Conservation (phyloP, 257 asterid species). For the Scutellaria galericulata region DNA sequence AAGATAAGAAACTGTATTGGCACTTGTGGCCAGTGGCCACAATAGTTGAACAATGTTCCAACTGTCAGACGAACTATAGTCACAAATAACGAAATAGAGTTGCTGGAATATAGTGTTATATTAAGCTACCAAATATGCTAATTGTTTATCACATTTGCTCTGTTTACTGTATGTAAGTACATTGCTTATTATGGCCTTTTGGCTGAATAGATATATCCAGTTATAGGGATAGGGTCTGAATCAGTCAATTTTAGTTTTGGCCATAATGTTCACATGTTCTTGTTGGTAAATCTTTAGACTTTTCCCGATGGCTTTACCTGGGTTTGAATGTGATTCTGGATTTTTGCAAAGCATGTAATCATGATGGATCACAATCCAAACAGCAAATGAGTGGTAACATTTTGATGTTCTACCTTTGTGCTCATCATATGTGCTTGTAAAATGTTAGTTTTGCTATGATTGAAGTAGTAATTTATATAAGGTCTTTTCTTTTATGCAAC, state of each 20-base stretch:
- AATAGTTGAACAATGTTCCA: neutral
- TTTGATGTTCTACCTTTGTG: neutral
- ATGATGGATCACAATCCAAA: neutral
- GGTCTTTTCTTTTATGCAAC: too few relatives aligned
- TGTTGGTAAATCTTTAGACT: too few relatives aligned
- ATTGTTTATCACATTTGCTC: neutral
- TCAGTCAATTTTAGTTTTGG: neutral
- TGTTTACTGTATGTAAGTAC: neutral
- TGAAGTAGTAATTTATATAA: too few relatives aligned
- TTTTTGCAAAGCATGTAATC: slow-evolving; percentile 19
- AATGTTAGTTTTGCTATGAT: neutral
- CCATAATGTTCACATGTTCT: neutral
- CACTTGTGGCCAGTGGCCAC: neutral
- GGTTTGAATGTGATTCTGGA: too few relatives aligned
- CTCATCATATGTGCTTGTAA: neutral
- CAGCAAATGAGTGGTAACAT: neutral
- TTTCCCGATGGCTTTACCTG: too few relatives aligned
- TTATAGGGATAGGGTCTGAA: neutral
- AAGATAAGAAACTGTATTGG: neutral
- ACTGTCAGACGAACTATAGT: neutral
- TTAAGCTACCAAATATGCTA: neutral
- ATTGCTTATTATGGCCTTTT: neutral
- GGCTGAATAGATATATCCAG: neutral
- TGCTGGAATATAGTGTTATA: neutral
- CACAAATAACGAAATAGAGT: neutral